Conservation (phyloP, 2,329 filamentous ascomycete species). For the Phyllosticta capitalensis region DNA sequence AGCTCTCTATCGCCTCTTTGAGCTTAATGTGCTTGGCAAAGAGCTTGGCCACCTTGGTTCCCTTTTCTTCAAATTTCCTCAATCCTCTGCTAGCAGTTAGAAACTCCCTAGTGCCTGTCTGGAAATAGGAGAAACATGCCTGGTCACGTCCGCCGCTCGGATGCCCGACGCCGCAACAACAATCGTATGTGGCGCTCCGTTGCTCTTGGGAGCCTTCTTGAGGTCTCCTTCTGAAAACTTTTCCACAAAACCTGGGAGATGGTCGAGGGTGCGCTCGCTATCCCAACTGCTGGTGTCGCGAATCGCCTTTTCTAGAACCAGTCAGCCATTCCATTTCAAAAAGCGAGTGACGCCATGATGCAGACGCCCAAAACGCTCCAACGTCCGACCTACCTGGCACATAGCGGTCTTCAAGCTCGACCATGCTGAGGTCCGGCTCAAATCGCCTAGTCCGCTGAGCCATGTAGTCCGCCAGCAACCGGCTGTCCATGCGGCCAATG, state of each 20-base stretch:
- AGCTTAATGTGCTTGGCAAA: constrained; percentile 99
- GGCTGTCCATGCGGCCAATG: constrained; percentile 73
- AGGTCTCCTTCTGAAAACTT: constrained; percentile 51
- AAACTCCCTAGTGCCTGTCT: constrained; percentile 9
- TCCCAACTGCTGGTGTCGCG: constrained; percentile 70
- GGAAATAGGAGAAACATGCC: constrained; percentile 35
- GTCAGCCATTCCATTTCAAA: not conserved
- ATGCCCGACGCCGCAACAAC: constrained; percentile 79
- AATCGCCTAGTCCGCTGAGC: constrained; percentile 70
- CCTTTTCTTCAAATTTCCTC: constrained; percentile 69
- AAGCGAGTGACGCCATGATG: constrained; percentile 7
- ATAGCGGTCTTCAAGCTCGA: constrained; percentile 76
- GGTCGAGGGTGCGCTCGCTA: constrained; percentile 55
- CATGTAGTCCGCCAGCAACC: constrained; percentile 75
- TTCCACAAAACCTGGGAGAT: constrained; percentile 72
- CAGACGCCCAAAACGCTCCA: not conserved
- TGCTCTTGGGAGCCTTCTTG: constrained; percentile 52
- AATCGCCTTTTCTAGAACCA: constrained; percentile 56
- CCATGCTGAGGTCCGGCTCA: constrained; percentile 66
- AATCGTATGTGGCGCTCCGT: constrained; percentile 62
- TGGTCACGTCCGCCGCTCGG: constrained; percentile 73
- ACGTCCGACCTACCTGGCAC: constrained; percentile 55
- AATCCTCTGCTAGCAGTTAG: constrained; percentile 41
- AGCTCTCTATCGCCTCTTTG: constrained; percentile 69
- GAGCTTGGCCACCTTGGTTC: constrained; percentile 73